Conservation (phyloP, 1,284 basidiomycete species). For the Melampsora americana region DNA sequence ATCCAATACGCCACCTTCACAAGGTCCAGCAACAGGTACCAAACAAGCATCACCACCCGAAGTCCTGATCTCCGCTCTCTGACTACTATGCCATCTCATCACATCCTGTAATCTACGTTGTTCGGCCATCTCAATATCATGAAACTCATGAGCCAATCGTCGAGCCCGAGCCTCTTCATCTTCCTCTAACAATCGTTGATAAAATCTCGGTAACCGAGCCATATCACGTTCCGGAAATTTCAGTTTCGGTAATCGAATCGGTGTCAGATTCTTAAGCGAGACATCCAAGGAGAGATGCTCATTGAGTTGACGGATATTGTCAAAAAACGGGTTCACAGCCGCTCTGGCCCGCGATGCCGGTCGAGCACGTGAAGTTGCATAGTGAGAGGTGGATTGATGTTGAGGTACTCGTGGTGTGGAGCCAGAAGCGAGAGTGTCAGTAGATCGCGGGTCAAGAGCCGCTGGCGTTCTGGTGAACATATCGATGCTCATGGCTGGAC, state of each 20-base stretch:
- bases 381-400: neutral
- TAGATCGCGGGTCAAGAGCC: neutral
- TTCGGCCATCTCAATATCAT: conserved; percentile 82
- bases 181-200: conserved; percentile 66
- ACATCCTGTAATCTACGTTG: conserved; percentile 82
- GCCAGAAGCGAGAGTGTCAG: neutral
- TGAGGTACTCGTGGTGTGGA: neutral
- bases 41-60: conserved; percentile 19
- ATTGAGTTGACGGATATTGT: conserved; percentile 89
- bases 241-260: conserved; percentile 67
- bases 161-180: conserved; percentile 65
- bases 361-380: neutral
- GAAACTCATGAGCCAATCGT: conserved; percentile 82
- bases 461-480: neutral
- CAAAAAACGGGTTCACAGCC: conserved; percentile 61
- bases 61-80: conserved; percentile 47
- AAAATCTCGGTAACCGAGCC: conserved; percentile 70
- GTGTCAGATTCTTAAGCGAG: conserved; percentile 66
- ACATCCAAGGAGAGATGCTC: conserved; percentile 65
- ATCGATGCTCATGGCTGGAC: neutral
- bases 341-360: conserved; percentile 21
- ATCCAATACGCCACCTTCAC: conserved; percentile 10
- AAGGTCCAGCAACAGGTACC: conserved; percentile 19
- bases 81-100: conserved; percentile 79
- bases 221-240: conserved; percentile 54